Base-by-base conservation (phyloP, 257 asterid species). In the Solanum sparsipilum region DNA sequence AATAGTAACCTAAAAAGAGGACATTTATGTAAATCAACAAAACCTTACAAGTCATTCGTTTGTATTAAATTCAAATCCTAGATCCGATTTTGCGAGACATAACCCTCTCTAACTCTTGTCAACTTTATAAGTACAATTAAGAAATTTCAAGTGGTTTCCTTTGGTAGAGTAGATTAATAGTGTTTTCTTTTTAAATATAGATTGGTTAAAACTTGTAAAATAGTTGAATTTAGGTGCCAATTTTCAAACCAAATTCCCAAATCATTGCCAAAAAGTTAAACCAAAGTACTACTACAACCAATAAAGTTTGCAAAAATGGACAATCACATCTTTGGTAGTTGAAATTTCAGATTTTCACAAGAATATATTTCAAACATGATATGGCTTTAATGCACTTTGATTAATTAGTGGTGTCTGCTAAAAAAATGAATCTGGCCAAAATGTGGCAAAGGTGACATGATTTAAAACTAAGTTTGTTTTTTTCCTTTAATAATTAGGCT, bases 251-350 rank as follows among this genome's bases (percentile, higher is more conserved):
- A 82, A 82, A 48, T 48, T 82, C 44, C 21, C 44, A 82, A 29
- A 81, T 48, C 29, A 46, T 81, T 5, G 34, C 68, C 85, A 81
- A 48, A 81, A 81, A 82, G 10, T 82, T 48, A 38, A 82, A 48
- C 20, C 70, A 48, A 81, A 79, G 84, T 79, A 44, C 16, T 18
- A 46, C 7, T 27, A 79, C 85, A 79, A 44, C 67, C 48, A 44
- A 39, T 39, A 76, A 81, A 48, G 41, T 81, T 48, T 52, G 15
- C 68, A 81, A 27, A 70, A 67, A 21, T 71, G 48, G 88, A 86
- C 88, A 86, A 86, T 46, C 71, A 86, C 56, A 46, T 15, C 41
- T 72, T 56, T 71, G 88, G 88, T 71, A 71, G 88, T 86, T 86
- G 88, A 86, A 44, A 71, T 71, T 86, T 86, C 27, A 52, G 1